Evolutionary conservation across 805 yeast genomes (phyloP), one percentile per base, ranked within the genome.

Genomic region (Zygosaccharomyces bisporus): DNA sequence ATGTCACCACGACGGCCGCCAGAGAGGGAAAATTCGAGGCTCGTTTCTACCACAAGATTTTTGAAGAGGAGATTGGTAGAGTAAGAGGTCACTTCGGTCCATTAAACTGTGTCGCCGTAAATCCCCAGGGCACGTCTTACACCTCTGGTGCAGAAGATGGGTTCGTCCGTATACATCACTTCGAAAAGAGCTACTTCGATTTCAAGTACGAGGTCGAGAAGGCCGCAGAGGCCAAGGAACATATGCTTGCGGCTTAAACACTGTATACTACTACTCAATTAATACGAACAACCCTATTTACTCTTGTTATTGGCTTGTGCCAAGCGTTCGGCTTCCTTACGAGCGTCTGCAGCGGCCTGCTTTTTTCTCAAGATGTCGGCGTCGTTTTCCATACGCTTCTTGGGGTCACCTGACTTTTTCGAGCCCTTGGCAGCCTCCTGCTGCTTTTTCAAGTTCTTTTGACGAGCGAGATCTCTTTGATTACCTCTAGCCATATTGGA

Each of bases 121-220:
- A 89, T 68, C 99, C 99, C 45, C 83, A 81, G 58, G 99, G 98
- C 45, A 79, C 84, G 25, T 83, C 91, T 39, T 93, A 85, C 66
- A 90, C 95, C n/a, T 83, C 95, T 47, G 99, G 99, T 40, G 95
- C 96, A 63, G 99, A 93, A 75, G 99, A 93, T 73, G 99, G 99
- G 68, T 87, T 80, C 61, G 85, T 93, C 51, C 87, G 99, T 72
- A 77, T 93, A 51, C 97, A 93, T 69, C 82, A 83, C 57, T 93
- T 89, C 70, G 97, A 90, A 64, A 87, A 88, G 71, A 76, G 87
- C 14, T 93, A 91, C 72, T 90, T 77, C 67, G 98, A 93, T 54
- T 93, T 93, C 71, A 81, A 82, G 64, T 90, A 86, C 63, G 97
- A 90, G 64, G 91, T 86, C 55, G 95, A 88, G 68, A 81, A 83